Percentiles rank a stretch among this genome's conserved stretches.
phyloP scores from a whole-genome alignment of 306 rosid species.

The Prosopis cineraria region DNA sequence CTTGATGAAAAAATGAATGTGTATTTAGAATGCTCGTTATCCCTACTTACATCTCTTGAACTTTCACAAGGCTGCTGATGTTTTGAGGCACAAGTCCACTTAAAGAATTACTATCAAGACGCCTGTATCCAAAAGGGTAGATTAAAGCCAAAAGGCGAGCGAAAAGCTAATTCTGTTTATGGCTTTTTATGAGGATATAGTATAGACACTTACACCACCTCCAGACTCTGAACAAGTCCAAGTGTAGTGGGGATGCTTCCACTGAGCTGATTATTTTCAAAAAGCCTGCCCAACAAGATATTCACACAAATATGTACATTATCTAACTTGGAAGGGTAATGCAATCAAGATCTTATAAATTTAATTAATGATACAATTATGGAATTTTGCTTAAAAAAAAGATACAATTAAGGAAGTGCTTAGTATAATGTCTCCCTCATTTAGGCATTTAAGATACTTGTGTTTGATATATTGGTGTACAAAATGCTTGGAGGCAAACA shows the following conservation, averaged over 20 bases:
- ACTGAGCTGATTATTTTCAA: conserved; percentile 50
- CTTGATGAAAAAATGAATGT: background rate
- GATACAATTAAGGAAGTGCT: background rate
- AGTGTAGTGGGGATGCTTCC: conserved; percentile 66
- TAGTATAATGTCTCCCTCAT: background rate
- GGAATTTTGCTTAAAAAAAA: too few relatives aligned
- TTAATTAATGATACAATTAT: background rate
- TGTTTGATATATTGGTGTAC: background rate
- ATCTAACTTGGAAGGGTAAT: background rate
- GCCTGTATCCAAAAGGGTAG: conserved; percentile 44
- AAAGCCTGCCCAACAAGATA: conserved; percentile 54
- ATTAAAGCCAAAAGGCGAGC: conserved; percentile 2
- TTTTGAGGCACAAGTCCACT: conserved; percentile 49
- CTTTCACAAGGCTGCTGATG: conserved; percentile 48
- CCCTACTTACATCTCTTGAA: conserved; percentile 53
- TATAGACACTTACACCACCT: conserved; percentile 66
- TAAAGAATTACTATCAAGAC: conserved; percentile 52
- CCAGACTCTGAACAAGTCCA: conserved; percentile 51
- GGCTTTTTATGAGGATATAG: conserved; percentile 4
- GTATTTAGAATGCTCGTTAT: conserved; percentile 2
- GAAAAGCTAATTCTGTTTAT: background rate
- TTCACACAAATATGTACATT: background rate
- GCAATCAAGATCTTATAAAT: background rate
- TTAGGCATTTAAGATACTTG: background rate
- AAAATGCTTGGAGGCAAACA: background rate